phyloP scores from a whole-genome alignment of 192 early-diverging fungal species.

The Radiomyces spectabilis region DNA sequence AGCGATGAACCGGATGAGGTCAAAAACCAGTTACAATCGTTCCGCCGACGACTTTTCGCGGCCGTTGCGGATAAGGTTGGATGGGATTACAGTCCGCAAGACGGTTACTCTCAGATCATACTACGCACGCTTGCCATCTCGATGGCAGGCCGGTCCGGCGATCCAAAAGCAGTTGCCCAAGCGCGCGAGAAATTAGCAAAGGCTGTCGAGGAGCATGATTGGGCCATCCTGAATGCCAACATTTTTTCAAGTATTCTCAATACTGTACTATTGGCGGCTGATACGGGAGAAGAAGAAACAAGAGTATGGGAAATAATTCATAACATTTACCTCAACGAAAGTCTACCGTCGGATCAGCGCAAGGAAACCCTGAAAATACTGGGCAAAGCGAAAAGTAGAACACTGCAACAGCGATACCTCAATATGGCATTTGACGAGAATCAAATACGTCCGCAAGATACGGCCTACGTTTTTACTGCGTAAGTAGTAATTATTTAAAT shows the following conservation, averaged over 20 bases:
- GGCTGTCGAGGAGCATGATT: conserved; percentile 47
- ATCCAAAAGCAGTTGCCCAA: conserved; percentile 42
- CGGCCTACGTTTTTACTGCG: conserved; percentile 35
- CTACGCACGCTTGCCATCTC: conserved; percentile 58
- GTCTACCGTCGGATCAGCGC: conserved; percentile 44
- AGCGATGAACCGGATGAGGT: conserved; percentile 55
- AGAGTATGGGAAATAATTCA: conserved; percentile 35
- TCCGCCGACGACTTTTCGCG: conserved; percentile 65
- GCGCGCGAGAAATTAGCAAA: conserved; percentile 45
- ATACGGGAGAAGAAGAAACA: conserved; percentile 23
- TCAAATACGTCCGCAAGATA: conserved; percentile 59
- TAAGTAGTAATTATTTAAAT: conserved; percentile 7
- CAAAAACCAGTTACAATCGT: conserved; percentile 44
- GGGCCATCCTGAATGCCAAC: conserved; percentile 53
- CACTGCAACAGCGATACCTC: conserved; percentile 35
- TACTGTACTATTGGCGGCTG: conserved; percentile 47
- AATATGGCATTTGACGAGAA: conserved; percentile 44
- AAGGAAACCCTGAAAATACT: conserved; percentile 48
- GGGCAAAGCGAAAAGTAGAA: conserved; percentile 37
- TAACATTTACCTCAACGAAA: conserved; percentile 30
- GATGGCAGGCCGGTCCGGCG: conserved; percentile 49
- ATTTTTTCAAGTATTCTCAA: conserved; percentile 49
- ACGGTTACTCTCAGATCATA: conserved; percentile 49
- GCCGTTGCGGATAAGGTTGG: conserved; percentile 63
- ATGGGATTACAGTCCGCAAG: conserved; percentile 58